phyloP scores from a whole-genome alignment of 148 eudicot genomes.

The Dysphania ambrosioides region DNA sequence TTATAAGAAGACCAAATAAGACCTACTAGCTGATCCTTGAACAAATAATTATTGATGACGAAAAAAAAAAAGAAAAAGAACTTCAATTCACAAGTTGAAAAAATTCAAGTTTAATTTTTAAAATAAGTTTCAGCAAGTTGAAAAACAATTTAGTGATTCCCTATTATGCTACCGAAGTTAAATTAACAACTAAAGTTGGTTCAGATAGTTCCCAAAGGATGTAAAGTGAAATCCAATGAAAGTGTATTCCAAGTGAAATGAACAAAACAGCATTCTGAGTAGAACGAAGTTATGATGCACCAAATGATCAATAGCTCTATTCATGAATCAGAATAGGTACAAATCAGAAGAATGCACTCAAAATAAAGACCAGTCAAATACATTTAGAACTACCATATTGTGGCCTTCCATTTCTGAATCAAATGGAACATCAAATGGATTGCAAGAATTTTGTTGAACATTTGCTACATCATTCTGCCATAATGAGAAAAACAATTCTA shows the following conservation, averaged over 20 bases:
- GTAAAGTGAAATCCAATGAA: neutral
- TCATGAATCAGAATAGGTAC: conserved; percentile 1
- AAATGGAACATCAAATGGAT: conserved; percentile 73
- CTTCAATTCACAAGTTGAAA: neutral
- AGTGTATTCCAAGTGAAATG: neutral
- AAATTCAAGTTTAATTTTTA: too few species aligned
- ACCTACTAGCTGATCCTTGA: neutral
- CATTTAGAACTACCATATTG: conserved; percentile 51
- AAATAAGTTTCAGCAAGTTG: neutral
- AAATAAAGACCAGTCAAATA: neutral
- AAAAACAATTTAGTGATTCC: too few species aligned
- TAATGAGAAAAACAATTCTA: conserved; percentile 16
- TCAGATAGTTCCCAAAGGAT: neutral
- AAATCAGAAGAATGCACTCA: neutral
- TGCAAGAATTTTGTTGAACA: conserved; percentile 44
- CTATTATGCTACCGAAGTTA: neutral
- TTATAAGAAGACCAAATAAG: conserved; percentile 1
- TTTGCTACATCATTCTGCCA: conserved; percentile 44
- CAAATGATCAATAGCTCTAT: neutral
- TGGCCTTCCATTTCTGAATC: conserved; percentile 51
- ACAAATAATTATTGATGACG: neutral
- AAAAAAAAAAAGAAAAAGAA: too few species aligned
- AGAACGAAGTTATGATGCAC: conserved; percentile 4
- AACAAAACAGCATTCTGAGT: neutral
- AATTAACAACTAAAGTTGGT: neutral